phyloP scores from a whole-genome alignment of 164 flowering plant species.

The Litsea cubeba region DNA sequence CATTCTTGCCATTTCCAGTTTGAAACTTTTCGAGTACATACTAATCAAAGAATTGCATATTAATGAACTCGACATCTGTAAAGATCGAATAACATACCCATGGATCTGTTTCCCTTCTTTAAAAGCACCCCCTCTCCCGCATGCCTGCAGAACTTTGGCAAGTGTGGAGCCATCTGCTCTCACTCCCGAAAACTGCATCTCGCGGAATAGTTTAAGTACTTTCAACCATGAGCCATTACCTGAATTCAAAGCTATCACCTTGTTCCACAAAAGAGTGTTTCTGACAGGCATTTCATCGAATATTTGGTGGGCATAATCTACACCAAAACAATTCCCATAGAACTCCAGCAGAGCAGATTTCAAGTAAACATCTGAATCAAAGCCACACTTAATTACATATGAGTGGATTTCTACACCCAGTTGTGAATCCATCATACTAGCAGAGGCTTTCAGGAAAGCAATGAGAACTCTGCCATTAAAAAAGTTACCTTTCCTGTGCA shows the following conservation, averaged over 20 bases:
- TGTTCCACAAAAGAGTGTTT: conserved; percentile 44
- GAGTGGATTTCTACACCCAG: conserved; percentile 55
- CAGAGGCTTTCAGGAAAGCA: conserved; percentile 34
- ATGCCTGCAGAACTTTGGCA: conserved; percentile 50
- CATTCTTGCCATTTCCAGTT: conserved; percentile 35
- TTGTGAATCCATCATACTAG: conserved; percentile 25
- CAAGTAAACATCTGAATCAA: conserved; percentile 36
- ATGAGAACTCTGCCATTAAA: conserved; percentile 27
- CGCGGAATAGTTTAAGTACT: conserved; percentile 33
- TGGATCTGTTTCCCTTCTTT: conserved; percentile 58
- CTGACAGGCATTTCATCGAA: conserved; percentile 32
- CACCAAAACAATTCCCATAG: conserved; percentile 40
- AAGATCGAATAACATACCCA: conserved; percentile 43
- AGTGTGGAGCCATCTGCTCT: conserved; percentile 29
- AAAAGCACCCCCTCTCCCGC: conserved; percentile 41
- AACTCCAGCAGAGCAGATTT: conserved; percentile 51
- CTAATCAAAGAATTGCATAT: conserved; percentile 48
- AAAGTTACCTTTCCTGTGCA: conserved; percentile 37
- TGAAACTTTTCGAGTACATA: conserved; percentile 44
- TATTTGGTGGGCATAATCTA: conserved; percentile 32
- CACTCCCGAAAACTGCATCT: conserved; percentile 44
- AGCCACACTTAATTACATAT: conserved; percentile 49
- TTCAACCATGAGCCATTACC: conserved; percentile 26
- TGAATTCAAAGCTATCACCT: conserved; percentile 33
- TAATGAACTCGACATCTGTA: conserved; percentile 23